Conservation (phyloP, 768 basidiomycete species). For the Postia placenta region DNA sequence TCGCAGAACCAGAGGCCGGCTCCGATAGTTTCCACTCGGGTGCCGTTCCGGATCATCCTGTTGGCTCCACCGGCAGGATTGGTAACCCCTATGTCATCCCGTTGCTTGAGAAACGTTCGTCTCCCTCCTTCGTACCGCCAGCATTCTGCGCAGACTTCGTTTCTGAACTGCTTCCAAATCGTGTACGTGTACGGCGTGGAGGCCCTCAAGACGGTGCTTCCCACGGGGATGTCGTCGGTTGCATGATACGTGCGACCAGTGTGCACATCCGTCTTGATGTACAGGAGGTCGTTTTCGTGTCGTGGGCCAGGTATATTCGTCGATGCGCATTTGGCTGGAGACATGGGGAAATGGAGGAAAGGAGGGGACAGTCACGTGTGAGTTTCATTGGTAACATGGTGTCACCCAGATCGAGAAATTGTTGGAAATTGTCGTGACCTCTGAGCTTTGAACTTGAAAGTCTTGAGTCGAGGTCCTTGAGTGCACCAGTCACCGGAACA, state of each 20-base stretch:
- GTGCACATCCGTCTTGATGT: conserved; percentile 12
- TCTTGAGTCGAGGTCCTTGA: no score
- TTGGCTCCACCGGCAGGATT: not conserved
- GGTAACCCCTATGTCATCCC: conserved; percentile 18
- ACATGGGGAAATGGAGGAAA: no score
- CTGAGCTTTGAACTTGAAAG: no score
- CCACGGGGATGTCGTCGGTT: conserved; percentile 9
- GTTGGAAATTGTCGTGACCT: no score
- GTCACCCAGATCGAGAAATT: no score
- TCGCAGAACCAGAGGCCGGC: conserved; percentile 55
- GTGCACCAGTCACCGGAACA: no score
- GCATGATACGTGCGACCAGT: conserved; percentile 21
- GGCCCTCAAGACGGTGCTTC: conserved; percentile 15
- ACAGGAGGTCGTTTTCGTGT: conserved; percentile 3
- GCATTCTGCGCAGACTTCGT: conserved; percentile 62
- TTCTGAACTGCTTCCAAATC: conserved; percentile 56
- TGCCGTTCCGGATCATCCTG: not conserved
- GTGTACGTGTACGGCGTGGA: conserved; percentile 49
- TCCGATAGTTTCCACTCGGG: not conserved
- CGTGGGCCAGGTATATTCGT: no score
- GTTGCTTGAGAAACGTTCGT: conserved; percentile 17
- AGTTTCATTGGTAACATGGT: no score
- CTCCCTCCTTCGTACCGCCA: conserved; percentile 50
- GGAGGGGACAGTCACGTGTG: no score
- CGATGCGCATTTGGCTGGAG: no score